phyloP scores from a whole-genome alignment of 192 early-diverging fungal species.

The Coemansia sp. region DNA sequence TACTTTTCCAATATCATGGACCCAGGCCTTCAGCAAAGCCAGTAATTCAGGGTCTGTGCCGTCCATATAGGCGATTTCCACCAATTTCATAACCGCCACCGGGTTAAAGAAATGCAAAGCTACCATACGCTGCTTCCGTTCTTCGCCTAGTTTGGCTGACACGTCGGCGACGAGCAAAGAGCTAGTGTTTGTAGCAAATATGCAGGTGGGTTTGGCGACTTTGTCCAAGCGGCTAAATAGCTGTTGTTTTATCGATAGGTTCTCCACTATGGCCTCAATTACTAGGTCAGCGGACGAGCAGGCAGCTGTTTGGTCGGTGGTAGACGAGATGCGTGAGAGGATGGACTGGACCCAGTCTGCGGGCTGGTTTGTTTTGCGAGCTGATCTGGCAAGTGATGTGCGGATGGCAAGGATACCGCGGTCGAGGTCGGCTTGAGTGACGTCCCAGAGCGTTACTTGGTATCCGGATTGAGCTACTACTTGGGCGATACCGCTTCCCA shows the following conservation, averaged over 20 bases:
- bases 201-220: conserved; percentile 67
- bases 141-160: conserved; percentile 33
- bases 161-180: conserved; percentile 81
- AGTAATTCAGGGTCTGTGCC: conserved; percentile 46
- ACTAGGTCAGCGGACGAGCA: conserved; percentile 72
- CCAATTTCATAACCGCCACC: conserved; percentile 68
- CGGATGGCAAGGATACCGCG: conserved; percentile 80
- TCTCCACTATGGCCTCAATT: conserved; percentile 93
- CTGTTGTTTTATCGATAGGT: conserved; percentile 77
- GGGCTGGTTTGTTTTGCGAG: conserved; percentile 76
- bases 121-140: conserved; percentile 42
- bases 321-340: conserved; percentile 64
- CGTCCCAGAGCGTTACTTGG: conserved; percentile 82
- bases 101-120: conserved; percentile 74
- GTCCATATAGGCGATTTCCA: conserved; percentile 61
- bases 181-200: conserved; percentile 90
- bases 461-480: conserved; percentile 76
- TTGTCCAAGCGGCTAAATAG: conserved; percentile 72
- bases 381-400: conserved; percentile 74
- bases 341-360: conserved; percentile 70
- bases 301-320: conserved; percentile 65
- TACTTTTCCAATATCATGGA: conserved; percentile 59
- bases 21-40: conserved; percentile 45
- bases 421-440: conserved; percentile 64
- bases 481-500: conserved; percentile 85